A percentile compares a stretch with the other conserved stretches of the same genome.
phyloP scores from a whole-genome alignment of 257 asterid species.

The Penstemon newberryi region DNA sequence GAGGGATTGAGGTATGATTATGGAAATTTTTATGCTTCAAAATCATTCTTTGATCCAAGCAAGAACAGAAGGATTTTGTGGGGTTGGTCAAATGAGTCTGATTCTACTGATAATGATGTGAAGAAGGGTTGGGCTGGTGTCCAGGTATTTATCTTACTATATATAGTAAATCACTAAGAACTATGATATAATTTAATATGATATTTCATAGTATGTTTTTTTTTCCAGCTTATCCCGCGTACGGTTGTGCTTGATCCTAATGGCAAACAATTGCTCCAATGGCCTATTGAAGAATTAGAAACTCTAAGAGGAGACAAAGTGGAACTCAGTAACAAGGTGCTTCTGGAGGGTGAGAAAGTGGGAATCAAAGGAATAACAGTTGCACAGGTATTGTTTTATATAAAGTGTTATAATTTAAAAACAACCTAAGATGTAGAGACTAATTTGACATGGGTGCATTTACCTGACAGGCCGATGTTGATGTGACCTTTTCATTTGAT shows the following conservation, averaged over 20 bases:
- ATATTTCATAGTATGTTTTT: not conserved
- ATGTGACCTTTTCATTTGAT: constrained; percentile 44
- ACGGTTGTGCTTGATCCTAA: constrained; percentile 53
- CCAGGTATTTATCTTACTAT: constrained; percentile 34
- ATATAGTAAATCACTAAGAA: not conserved
- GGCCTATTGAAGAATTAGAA: constrained; percentile 70
- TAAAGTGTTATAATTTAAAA: not conserved
- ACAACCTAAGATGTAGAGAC: not conserved
- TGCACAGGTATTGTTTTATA: constrained; percentile 47
- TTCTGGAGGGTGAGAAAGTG: constrained; percentile 39
- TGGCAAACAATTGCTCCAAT: constrained; percentile 66
- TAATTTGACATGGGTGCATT: not conserved
- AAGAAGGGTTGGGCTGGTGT: constrained; percentile 71
- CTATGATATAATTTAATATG: no score
- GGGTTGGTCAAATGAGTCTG: constrained; percentile 79
- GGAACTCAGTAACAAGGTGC: constrained; percentile 32
- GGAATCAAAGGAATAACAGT: constrained; percentile 61
- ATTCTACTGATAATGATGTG: constrained; percentile 44
- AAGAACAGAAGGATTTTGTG: constrained; percentile 63
- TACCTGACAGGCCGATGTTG: constrained; percentile 56
- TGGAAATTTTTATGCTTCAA: constrained; percentile 79
- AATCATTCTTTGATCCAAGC: constrained; percentile 60
- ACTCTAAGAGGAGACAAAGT: constrained; percentile 40
- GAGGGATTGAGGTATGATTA: constrained; percentile 64
- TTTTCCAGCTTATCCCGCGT: constrained; percentile 65